Conservation (phyloP, 2,329 filamentous ascomycete genomes). For the Gliomastix tumulicola region DNA sequence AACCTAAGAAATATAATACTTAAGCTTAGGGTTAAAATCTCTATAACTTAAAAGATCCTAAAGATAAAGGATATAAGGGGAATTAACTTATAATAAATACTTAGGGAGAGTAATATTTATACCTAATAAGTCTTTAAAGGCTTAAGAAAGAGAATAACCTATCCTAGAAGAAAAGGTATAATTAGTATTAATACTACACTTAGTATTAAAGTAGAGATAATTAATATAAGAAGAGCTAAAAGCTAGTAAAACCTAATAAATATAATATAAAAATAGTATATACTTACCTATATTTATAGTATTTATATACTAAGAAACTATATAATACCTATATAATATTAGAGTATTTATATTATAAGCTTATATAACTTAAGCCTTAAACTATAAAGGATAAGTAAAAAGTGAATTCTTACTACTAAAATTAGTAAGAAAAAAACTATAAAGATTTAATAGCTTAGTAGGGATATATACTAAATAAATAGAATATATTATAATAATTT, state of each 20-base stretch:
- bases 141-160: too few relatives aligned
- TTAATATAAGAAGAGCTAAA: too few relatives aligned
- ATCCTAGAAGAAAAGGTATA: too few relatives aligned
- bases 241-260: too few relatives aligned
- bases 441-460: too few relatives aligned
- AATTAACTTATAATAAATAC: too few relatives aligned
- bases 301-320: background rate
- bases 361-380: too few relatives aligned
- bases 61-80: too few relatives aligned
- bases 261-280: constrained; percentile 3
- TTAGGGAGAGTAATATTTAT: constrained; percentile 5
- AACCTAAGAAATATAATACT: constrained; percentile 1
- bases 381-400: constrained; percentile 1
- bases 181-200: too few relatives aligned
- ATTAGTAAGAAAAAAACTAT: background rate
- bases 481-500: background rate
- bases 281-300: background rate
- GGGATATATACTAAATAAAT: background rate
- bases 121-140: too few relatives aligned
- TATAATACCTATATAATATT: too few relatives aligned
- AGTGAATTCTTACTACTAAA: background rate
- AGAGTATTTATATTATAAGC: background rate
- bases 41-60: background rate
- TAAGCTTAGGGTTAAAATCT: background rate
- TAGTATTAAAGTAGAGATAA: constrained; percentile 4